phyloP scores from a whole-genome alignment of 164 flowering plant species.

The Chimonanthus salicifolius region DNA sequence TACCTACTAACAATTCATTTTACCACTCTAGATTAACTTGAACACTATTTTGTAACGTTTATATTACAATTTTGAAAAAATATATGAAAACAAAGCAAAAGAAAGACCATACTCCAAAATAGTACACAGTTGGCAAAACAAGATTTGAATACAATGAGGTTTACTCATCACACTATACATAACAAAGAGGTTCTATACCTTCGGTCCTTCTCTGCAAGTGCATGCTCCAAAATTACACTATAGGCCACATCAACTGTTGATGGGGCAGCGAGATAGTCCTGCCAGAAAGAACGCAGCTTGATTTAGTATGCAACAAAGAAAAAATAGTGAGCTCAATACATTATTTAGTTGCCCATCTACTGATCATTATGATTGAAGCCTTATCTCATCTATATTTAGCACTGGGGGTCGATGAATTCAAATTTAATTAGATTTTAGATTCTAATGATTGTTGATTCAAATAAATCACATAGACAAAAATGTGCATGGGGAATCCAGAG shows the following conservation, averaged over 20 bases:
- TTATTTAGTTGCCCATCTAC: background rate
- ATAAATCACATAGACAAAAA: background rate
- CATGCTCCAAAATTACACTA: constrained; percentile 77
- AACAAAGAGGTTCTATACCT: constrained; percentile 42
- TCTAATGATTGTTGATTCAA: background rate
- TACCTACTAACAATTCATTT: background rate
- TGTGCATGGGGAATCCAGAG: background rate
- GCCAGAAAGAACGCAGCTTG: constrained; percentile 18
- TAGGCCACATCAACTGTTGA: constrained; percentile 84
- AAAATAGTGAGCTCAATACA: background rate
- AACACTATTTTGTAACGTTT: background rate
- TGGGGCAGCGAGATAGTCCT: constrained; percentile 81
- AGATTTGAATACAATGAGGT: background rate
- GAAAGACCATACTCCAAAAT: background rate
- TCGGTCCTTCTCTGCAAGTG: constrained; percentile 94
- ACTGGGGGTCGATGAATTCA: background rate
- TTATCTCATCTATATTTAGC: background rate
- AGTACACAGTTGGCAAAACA: background rate
- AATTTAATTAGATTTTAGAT: too few species aligned
- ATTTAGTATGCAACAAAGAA: background rate
- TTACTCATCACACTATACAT: background rate
- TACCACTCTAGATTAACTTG: background rate
- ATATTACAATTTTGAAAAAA: background rate
- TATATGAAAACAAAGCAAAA: background rate
- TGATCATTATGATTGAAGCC: background rate